Evolutionary conservation across 805 yeast species (phyloP).

Genomic region (baker's yeast (Saccharomyces cerevisiae)): DNA sequence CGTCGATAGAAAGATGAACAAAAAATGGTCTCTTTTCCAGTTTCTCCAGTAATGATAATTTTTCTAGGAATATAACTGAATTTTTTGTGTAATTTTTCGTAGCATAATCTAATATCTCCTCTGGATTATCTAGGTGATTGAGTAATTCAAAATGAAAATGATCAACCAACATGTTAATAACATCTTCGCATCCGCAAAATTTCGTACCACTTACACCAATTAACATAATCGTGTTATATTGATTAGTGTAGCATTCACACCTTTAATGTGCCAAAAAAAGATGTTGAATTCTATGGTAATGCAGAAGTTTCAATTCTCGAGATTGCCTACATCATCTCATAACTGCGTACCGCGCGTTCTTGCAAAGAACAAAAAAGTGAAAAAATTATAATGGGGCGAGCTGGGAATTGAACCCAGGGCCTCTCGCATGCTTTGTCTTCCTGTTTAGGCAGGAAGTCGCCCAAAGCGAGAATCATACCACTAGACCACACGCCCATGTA

Average conservation of each 20-base stretch:
- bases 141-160: conserved; percentile 15
- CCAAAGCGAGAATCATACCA: conserved; percentile 36
- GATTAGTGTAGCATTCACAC: too few relatives aligned
- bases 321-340: not conserved
- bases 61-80: conserved; percentile 47
- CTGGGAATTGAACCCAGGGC: conserved; percentile 60
- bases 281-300: not conserved
- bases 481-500: conserved; percentile 33
- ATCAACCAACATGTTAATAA: conserved; percentile 12
- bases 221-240: conserved; percentile 12
- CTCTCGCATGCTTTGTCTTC: conserved; percentile 39
- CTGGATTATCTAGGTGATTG: conserved; percentile 10
- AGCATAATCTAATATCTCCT: conserved; percentile 47
- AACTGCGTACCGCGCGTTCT: not conserved
- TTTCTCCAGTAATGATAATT: conserved; percentile 35
- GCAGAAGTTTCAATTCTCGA: not conserved
- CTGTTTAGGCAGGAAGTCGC: conserved; percentile 5
- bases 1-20: conserved; percentile 68
- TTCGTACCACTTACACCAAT: conserved; percentile 25
- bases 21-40: conserved; percentile 73
- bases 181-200: conserved; percentile 18
- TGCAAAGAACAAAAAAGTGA: conserved; percentile 10
- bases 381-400: conserved; percentile 35
- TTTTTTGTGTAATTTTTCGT: conserved; percentile 60
- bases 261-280: not conserved